Evolutionary conservation across 2,329 filamentous ascomycete species (phyloP).

Genomic region (Alternaria sp.): DNA sequence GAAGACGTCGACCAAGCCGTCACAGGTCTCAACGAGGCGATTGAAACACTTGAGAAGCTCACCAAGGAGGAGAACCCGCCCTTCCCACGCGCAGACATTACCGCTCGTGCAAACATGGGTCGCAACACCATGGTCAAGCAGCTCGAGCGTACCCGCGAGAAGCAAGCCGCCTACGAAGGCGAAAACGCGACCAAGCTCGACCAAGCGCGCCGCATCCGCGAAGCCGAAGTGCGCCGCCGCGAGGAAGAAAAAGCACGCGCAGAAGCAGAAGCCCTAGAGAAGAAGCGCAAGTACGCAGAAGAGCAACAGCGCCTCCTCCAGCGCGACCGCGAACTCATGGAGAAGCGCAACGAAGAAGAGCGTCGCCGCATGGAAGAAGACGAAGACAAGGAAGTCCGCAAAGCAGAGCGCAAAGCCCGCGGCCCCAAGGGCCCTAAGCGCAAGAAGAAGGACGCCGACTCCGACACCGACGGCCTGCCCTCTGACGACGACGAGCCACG

Average conservation of each 20-base stretch:
- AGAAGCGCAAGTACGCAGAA: slow-evolving; percentile 81
- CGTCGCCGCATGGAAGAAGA: slow-evolving; percentile 63
- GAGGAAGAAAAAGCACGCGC: slow-evolving; percentile 76
- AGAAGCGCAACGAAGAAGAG: slow-evolving; percentile 74
- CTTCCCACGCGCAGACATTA: slow-evolving; percentile 87
- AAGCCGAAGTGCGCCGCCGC: slow-evolving; percentile 77
- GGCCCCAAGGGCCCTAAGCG: slow-evolving; percentile 52
- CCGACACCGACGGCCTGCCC: slow-evolving; percentile 51
- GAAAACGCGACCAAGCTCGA: slow-evolving; percentile 89
- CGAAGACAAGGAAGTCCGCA: slow-evolving; percentile 82
- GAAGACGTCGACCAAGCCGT: slow-evolving; percentile 82
- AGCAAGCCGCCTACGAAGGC: slow-evolving; percentile 89
- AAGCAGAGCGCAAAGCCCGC: slow-evolving; percentile 63
- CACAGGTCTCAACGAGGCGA: slow-evolving; percentile 82
- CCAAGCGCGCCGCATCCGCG: slow-evolving; percentile 78
- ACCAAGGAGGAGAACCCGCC: slow-evolving; percentile 72
- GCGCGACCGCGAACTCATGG: slow-evolving; percentile 72
- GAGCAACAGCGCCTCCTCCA: slow-evolving; percentile 83
- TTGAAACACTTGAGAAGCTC: slow-evolving; percentile 69
- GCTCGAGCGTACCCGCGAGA: slow-evolving; percentile 81
- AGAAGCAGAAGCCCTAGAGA: slow-evolving; percentile 73
- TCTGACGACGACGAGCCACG: slow-evolving; percentile 47
- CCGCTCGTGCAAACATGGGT: slow-evolving; percentile 96
- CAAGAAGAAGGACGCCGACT: slow-evolving; percentile 67
- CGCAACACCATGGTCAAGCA: slow-evolving; percentile 93